These are phyloP conservation scores for Choiromyces venosus DNA, from an alignment of 495 filamentous ascomycete species.

Conservation along the genomic window DNA sequence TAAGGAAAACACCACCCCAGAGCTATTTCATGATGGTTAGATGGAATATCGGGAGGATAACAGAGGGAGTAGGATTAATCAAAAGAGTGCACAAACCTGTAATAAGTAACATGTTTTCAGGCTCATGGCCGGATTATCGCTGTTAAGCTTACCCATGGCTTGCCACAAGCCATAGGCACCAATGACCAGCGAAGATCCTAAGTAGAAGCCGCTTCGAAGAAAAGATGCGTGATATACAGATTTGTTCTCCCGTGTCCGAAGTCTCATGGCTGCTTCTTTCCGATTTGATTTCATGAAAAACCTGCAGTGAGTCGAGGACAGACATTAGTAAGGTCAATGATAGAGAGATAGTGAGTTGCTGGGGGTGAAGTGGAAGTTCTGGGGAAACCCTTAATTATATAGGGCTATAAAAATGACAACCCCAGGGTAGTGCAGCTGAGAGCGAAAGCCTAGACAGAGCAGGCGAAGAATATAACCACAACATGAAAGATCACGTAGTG, in stretches of 20 bases:
- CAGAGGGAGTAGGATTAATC: not conserved
- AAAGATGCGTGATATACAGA: constrained; percentile 65
- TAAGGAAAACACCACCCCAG: constrained; percentile 39
- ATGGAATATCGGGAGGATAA: not conserved
- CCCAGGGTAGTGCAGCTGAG: not conserved
- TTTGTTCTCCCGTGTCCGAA: constrained; percentile 62
- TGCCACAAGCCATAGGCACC: constrained; percentile 68
- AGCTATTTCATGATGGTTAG: constrained; percentile 40
- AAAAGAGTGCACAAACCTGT: constrained; percentile 49
- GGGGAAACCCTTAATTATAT: not conserved
- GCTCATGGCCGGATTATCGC: constrained; percentile 44
- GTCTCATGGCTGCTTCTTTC: constrained; percentile 80
- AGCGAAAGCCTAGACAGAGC: not conserved
- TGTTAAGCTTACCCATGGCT: constrained; percentile 52
- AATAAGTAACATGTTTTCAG: constrained; percentile 67
- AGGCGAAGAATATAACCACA: not conserved
- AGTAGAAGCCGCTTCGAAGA: constrained; percentile 73
- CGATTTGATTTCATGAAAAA: constrained; percentile 54
- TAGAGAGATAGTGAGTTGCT: too few relatives aligned
- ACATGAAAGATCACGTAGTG: not conserved
- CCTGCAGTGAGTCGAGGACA: not conserved
- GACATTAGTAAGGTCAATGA: not conserved
- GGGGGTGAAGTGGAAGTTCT: not conserved
- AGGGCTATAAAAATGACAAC: not conserved
- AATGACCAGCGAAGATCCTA: constrained; percentile 69